phyloP scores from a whole-genome alignment of 2,329 filamentous ascomycete genomes.

The Fonsecaea multimorphosa region DNA sequence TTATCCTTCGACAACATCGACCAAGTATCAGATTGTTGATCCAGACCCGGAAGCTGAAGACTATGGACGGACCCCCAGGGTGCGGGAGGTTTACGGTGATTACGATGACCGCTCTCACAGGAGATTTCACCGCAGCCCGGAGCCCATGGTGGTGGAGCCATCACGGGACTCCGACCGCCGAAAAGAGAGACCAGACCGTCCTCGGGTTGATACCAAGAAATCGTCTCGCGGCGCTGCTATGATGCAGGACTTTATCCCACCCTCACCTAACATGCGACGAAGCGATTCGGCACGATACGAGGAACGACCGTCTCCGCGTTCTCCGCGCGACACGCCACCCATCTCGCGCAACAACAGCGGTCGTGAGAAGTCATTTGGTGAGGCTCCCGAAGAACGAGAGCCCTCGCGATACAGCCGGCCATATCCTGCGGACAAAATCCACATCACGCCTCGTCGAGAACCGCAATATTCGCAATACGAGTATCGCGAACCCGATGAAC shows the following conservation, averaged over 20 bases:
- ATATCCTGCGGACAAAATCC: conserved; percentile 30
- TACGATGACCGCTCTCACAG: conserved; percentile 21
- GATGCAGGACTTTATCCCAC: conserved; percentile 26
- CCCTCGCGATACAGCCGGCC: conserved; percentile 26
- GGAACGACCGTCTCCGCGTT: conserved; percentile 29
- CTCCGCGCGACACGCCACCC: conserved; percentile 31
- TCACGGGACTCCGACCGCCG: conserved; percentile 31
- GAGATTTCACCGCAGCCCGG: conserved; percentile 32
- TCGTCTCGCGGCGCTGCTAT: conserved; percentile 29
- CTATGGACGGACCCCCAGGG: conserved; percentile 19
- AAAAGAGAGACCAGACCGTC: conserved; percentile 31
- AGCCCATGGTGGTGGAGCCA: conserved; percentile 25
- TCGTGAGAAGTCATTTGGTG: conserved; percentile 31
- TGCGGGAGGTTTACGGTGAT: conserved; percentile 28
- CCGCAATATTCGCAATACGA: conserved; percentile 29
- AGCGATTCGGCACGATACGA: conserved; percentile 32
- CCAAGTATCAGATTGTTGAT: conserved; percentile 36
- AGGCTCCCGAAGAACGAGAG: conserved; percentile 35
- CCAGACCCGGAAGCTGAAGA: conserved; percentile 32
- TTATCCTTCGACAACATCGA: conserved; percentile 27
- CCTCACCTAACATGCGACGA: conserved; percentile 24
- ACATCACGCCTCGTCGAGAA: conserved; percentile 29
- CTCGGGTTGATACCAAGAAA: conserved; percentile 32
- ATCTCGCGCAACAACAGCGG: conserved; percentile 34
- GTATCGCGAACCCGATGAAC: conserved; percentile 26